Evolutionary conservation across 2,329 filamentous ascomycete species (phyloP), one percentile per base, ranked within the genome.

Genomic region (Metarhizium sp.): DNA sequence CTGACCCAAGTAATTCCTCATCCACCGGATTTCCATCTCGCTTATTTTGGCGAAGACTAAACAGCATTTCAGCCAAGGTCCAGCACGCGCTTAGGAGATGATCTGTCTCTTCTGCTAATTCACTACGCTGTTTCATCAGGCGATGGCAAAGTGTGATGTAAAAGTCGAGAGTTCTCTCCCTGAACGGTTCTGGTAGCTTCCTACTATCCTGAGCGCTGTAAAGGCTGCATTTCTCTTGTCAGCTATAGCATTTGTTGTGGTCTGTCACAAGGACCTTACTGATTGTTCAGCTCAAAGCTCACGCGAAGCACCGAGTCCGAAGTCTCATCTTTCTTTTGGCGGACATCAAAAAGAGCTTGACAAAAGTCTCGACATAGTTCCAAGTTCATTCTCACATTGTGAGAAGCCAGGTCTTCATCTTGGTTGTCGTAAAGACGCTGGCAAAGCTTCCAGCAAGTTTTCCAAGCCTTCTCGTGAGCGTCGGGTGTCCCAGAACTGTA

Each of bases 271-370:
- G 25, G 4, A 20, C 68, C 80, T 67, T 65, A 84, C 81, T 97
- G 92, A 63, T 95, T 96, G 72, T 95, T 96, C 29, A 96, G 78
- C 72, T 96, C 92, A 67, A 96, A 96, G 72, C 90, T 96, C 61
- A 96, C 92, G 50, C 92, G 80, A 50, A 97, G 73, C 14, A 96
- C 86, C 0, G 92, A 95, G 69, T 97, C 92, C 0, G 87, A 82
- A 1, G 83, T 74, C 64, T 94, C 90, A 59, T 95, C 87, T 52
- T 86, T 84, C 60, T 85, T 85, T 57, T 87, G 80, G 43, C 92
- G 81, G 18, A 92, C 85, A 65, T 96, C 92, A 64, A 96, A 97
- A 11, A 96, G 75, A 0, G 90, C 82, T 70, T 96, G 91, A 63
- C 91, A 96, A 66, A 97, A 96, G 60, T 95, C 90, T 25, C 91